phyloP scores from a whole-genome alignment of 352 stramenopile species.

The Phytophthora europaea region DNA sequence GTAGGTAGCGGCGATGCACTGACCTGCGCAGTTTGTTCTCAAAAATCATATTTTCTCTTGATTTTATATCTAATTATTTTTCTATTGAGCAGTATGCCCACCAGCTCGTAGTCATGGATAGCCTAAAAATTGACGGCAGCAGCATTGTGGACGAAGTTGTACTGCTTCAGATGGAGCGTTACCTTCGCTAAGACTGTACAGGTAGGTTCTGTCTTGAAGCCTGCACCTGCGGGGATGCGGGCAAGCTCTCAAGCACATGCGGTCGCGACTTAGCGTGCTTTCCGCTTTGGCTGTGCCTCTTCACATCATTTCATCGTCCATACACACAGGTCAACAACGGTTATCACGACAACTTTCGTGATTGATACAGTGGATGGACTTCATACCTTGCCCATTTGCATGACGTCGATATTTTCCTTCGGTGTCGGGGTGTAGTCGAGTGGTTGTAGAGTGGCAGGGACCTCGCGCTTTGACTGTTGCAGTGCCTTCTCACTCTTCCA shows the following conservation, averaged over 20 bases:
- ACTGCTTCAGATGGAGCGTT: slow-evolving; percentile 8
- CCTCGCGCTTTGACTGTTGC: slow-evolving; percentile 43
- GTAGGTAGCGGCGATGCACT: slow-evolving; percentile 4
- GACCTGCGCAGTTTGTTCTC: too few relatives aligned
- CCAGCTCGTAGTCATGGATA: background rate
- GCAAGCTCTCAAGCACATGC: slow-evolving; percentile 69
- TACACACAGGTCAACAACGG: background rate
- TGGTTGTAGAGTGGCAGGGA: slow-evolving; percentile 61
- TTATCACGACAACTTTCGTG: background rate
- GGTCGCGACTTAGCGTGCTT: slow-evolving; percentile 67
- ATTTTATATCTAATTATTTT: too few relatives aligned
- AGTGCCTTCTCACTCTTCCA: slow-evolving; percentile 58
- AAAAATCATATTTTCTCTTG: too few relatives aligned
- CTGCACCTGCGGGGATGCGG: slow-evolving; percentile 49
- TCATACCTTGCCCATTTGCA: slow-evolving; percentile 68
- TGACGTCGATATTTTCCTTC: slow-evolving; percentile 63
- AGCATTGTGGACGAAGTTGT: slow-evolving; percentile 22
- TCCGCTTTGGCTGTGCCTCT: slow-evolving; percentile 50
- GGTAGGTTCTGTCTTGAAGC: slow-evolving; percentile 11
- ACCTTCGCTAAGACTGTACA: slow-evolving; percentile 4
- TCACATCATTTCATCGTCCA: slow-evolving; percentile 4
- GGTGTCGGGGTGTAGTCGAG: slow-evolving; percentile 73
- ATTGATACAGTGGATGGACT: background rate
- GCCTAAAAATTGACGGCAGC: background rate
- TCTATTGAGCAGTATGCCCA: too few relatives aligned